Conservation (phyloP, 2,329 filamentous ascomycete genomes). For the Cercospora janseana region DNA sequence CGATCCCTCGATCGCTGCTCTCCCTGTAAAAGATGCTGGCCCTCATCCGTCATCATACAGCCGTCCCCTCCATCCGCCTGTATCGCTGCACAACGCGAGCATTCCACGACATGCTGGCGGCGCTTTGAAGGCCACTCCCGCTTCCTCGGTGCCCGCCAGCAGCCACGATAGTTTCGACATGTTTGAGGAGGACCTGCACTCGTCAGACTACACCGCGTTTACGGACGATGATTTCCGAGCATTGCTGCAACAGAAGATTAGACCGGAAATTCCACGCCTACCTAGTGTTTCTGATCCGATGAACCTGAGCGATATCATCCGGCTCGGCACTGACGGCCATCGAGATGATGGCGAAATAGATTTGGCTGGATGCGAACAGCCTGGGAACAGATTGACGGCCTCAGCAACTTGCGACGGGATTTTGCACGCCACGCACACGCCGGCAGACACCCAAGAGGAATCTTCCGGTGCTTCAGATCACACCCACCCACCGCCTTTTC, state of each 20-base stretch:
- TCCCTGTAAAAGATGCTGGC: conserved; percentile 15
- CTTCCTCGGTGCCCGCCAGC: not conserved
- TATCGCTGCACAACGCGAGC: conserved; percentile 29
- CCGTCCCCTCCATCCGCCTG: conserved; percentile 32
- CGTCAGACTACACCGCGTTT: conserved; percentile 3
- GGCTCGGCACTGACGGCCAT: not conserved
- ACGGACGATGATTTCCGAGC: conserved; percentile 19
- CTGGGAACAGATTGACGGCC: too few relatives aligned
- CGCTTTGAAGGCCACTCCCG: conserved; percentile 37
- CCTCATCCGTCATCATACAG: conserved; percentile 26
- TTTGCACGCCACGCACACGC: too few relatives aligned
- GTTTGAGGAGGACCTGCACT: conserved; percentile 16
- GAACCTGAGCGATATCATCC: conserved; percentile 23
- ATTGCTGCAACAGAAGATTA: not conserved
- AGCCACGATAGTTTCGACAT: conserved; percentile 27
- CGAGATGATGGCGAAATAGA: too few relatives aligned
- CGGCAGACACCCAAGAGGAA: too few relatives aligned
- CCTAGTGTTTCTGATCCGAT: conserved; percentile 43
- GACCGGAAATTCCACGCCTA: conserved; percentile 25
- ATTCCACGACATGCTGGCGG: conserved; percentile 46
- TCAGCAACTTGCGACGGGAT: too few relatives aligned
- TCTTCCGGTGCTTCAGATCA: too few relatives aligned
- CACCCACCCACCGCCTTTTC: too few relatives aligned
- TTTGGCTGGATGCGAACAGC: too few relatives aligned
- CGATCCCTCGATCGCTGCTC: not conserved